Conservation (phyloP, 176 grass and related monocot genomes). For the Zea luxurians region DNA sequence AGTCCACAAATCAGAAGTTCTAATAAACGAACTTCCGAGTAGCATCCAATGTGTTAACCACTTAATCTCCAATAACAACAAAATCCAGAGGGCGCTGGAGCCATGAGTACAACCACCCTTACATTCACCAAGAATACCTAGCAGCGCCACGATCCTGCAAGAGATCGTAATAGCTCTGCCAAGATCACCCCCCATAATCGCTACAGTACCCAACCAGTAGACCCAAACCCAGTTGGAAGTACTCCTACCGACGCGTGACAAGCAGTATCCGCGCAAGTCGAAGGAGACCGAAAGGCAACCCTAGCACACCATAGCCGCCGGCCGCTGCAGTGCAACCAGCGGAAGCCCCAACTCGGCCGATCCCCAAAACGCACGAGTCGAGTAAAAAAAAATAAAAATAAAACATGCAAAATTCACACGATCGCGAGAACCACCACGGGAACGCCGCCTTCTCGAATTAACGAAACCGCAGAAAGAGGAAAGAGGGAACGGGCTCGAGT, state of each 20-base stretch:
- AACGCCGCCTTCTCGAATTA: neutral
- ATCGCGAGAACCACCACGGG: neutral
- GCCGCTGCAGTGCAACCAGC: neutral
- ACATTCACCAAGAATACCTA: neutral
- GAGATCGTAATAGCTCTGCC: neutral
- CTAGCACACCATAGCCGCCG: neutral
- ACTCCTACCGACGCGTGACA: neutral
- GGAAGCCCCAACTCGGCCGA: neutral
- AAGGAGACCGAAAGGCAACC: conserved; percentile 5
- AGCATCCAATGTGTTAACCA: neutral
- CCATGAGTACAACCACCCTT: neutral
- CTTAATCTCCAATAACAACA: neutral
- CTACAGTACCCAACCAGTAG: neutral
- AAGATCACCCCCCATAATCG: neutral
- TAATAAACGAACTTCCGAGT: neutral
- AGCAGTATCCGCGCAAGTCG: neutral
- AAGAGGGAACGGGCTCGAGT: neutral
- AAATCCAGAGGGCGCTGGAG: neutral
- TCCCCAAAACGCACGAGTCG: neutral
- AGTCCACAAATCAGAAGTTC: neutral
- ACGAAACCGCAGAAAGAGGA: neutral
- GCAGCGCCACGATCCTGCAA: neutral
- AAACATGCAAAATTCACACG: neutral
- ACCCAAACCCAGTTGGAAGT: neutral
- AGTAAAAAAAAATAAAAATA: neutral